These are phyloP conservation scores for Casuarina cunninghamiana DNA, from an alignment of 306 rosid species.

Conservation along the genomic window DNA sequence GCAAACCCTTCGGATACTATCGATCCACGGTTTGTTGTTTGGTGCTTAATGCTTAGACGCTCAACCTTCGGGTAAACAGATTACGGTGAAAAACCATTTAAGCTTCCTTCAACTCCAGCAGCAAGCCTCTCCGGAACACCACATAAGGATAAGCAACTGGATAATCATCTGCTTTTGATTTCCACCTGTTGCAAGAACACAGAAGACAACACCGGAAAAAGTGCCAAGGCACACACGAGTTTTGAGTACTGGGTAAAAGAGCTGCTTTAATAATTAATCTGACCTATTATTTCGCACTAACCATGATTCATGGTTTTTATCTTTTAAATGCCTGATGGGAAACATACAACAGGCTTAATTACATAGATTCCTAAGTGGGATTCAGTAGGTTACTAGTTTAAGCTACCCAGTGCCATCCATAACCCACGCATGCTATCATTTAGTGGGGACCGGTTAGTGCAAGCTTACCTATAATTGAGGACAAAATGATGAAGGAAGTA, in stretches of 20 bases:
- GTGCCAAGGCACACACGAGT: neutral
- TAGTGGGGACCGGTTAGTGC: neutral
- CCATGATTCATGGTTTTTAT: too few relatives aligned
- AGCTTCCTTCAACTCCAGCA: constrained; percentile 41
- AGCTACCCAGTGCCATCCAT: constrained; percentile 14
- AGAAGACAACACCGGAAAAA: neutral
- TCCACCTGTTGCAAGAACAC: constrained; percentile 50
- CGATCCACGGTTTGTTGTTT: neutral
- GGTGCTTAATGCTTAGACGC: neutral
- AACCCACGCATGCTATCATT: constrained; percentile 13
- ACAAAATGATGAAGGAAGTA: constrained; percentile 83
- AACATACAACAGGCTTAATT: constrained; percentile 6
- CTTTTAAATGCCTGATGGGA: neutral
- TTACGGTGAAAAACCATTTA: neutral
- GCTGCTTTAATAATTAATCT: neutral
- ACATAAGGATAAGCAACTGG: constrained; percentile 80
- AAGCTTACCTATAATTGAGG: constrained; percentile 65
- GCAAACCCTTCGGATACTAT: too few relatives aligned
- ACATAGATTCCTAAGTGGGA: constrained; percentile 26
- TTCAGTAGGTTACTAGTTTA: constrained; percentile 9
- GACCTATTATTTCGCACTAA: too few relatives aligned
- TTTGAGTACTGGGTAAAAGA: neutral
- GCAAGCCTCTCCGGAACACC: constrained; percentile 52
- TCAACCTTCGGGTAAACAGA: neutral
- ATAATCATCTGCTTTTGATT: constrained; percentile 49